phyloP scores from a whole-genome alignment of 768 basidiomycete species.

The Termitomyces sp. region DNA sequence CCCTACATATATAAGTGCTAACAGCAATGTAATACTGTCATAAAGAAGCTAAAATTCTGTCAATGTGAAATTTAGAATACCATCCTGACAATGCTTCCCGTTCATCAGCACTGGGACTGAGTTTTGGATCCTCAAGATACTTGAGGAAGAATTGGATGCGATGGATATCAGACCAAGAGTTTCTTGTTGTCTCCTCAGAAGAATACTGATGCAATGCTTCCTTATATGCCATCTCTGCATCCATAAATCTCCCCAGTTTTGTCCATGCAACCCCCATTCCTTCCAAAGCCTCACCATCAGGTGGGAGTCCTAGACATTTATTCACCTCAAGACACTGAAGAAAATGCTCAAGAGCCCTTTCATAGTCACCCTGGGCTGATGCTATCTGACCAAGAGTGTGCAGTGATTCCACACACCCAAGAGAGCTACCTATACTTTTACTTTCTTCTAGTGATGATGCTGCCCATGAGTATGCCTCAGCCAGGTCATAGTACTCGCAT shows the following conservation, averaged over 20 bases:
- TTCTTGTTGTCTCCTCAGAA: neutral
- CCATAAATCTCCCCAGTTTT: neutral
- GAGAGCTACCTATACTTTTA: neutral
- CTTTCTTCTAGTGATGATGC: neutral
- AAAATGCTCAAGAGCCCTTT: neutral
- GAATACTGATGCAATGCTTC: neutral
- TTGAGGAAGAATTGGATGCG: neutral
- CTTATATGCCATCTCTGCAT: neutral
- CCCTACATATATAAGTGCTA: too few relatives aligned
- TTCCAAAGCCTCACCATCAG: neutral
- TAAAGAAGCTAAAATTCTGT: neutral
- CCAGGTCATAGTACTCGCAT: neutral
- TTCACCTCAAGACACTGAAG: neutral
- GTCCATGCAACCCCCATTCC: slow-evolving; percentile 3
- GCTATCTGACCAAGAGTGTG: neutral
- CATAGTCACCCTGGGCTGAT: neutral
- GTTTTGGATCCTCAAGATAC: neutral
- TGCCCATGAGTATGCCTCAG: neutral
- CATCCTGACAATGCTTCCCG: neutral
- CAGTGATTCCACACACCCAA: neutral
- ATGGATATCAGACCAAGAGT: neutral
- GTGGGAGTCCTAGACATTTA: neutral
- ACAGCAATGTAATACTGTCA: too few relatives aligned
- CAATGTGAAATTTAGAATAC: neutral
- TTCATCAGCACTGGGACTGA: neutral